Base-by-base conservation (phyloP, 2,329 filamentous ascomycete genomes). In the Ophiostoma himal-ulmi region DNA sequence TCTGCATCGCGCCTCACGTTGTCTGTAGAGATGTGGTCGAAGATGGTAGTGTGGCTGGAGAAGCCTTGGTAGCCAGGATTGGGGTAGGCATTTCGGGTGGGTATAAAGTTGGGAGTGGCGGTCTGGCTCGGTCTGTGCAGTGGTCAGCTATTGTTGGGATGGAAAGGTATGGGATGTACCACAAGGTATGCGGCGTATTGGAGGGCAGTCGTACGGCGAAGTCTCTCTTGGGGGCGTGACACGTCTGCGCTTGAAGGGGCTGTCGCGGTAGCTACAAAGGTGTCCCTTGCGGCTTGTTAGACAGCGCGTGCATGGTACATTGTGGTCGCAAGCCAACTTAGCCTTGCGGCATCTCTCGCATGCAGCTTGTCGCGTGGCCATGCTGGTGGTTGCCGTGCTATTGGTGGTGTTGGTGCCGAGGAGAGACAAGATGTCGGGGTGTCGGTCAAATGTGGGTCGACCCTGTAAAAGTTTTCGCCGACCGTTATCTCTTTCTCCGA, bases 61-160 rank as follows among this genome's bases (percentile, higher is more conserved):
- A 67, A 67, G 65, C 65, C 65, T 22, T 67, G 65, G n/a, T 44
- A 67, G 65, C 65, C 65, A 14, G 65, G 65, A 22, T 67, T 67
- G 1, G 65, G 65, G 26, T 67, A 67, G 36, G 65, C 36, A 17
- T 39, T 67, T 6, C 65, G 65, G 13, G 65, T 67, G 37, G 65
- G 36, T 26, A 67, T 41, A 26, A 44, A 67, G n/a, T 48, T 39
- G 4, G 65, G 65, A 13, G 65, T 48, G 5, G 65, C 26, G 22
- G 65, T 67, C 22, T 67, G 65, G 36, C 65, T 67, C 26, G 37
- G 65, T 26, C 65, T 67, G 60, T 65, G 39, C 10, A 30, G 65
- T 2, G 39, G 65, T 67, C 57, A 62, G 57, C 57, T 62, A 17
- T 26, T 20, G 57, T 67, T 22, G n/a, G 13, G n/a, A 7, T 44